Conservation (phyloP, 2,329 filamentous ascomycete genomes). For the Eutypa lata region DNA sequence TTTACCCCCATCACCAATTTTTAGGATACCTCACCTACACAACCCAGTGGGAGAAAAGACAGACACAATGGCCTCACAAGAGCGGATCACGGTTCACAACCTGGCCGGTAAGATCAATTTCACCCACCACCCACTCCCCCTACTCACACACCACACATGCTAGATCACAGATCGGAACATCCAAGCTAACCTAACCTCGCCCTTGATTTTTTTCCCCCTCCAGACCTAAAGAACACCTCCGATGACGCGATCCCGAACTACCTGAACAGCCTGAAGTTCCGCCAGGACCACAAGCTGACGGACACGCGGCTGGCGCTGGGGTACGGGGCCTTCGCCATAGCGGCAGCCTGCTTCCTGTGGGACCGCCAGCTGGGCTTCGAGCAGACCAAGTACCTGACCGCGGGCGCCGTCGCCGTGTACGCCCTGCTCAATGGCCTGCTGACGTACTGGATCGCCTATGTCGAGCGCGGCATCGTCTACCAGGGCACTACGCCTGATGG, state of each 20-base stretch:
- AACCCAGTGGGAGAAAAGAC: no score
- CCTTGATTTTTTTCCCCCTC: no score
- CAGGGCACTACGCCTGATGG: conserved; percentile 66
- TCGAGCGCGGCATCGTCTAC: conserved; percentile 82
- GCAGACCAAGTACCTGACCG: conserved; percentile 75
- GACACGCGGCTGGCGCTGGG: conserved; percentile 83
- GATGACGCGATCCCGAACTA: conserved; percentile 95
- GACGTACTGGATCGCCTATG: conserved; percentile 77
- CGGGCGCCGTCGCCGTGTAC: conserved; percentile 76
- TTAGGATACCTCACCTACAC: background rate
- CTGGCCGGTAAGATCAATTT: conserved; percentile 58
- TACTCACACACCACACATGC: conserved; percentile 6
- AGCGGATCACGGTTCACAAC: conserved; percentile 66
- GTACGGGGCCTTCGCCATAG: conserved; percentile 76
- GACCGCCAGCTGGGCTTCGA: conserved; percentile 94
- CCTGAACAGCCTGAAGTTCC: conserved; percentile 82
- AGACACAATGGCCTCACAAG: conserved; percentile 40
- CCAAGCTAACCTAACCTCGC: no score
- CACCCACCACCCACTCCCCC: no score
- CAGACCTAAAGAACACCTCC: conserved; percentile 94
- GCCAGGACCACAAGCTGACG: conserved; percentile 73
- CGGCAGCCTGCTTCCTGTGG: conserved; percentile 80
- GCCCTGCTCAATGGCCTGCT: conserved; percentile 73
- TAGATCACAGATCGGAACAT: no score
- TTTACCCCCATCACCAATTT: no score